Evolutionary conservation across 2,329 filamentous ascomycete genomes (phyloP).

Genomic region (Bretziella fagacearum): DNA sequence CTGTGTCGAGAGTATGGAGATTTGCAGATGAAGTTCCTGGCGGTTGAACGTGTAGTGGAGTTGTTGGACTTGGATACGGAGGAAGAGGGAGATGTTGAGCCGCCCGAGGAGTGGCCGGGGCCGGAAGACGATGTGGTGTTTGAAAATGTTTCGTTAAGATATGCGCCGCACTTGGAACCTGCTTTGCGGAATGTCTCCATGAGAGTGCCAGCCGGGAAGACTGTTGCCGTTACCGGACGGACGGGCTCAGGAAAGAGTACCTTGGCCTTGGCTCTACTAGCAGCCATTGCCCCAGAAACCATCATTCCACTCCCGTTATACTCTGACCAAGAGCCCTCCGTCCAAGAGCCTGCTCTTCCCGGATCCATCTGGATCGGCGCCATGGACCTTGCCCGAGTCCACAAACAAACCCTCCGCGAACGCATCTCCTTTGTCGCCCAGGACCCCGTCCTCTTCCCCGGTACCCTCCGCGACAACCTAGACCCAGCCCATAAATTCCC

Average conservation of each 20-base stretch:
- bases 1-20: constrained; percentile 69
- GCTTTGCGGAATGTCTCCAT: constrained; percentile 54
- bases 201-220: constrained; percentile 48
- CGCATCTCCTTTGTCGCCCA: constrained; percentile 47
- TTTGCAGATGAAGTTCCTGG: constrained; percentile 83
- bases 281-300: constrained; percentile 31
- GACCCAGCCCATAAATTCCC: constrained; percentile 47
- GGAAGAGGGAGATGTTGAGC: constrained; percentile 44
- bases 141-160: constrained; percentile 59
- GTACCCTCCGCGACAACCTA: constrained; percentile 44
- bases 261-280: constrained; percentile 40
- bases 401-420: constrained; percentile 38
- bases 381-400: constrained; percentile 34
- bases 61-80: constrained; percentile 67
- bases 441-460: constrained; percentile 44
- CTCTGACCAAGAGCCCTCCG: constrained; percentile 7
- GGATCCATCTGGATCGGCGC: constrained; percentile 38
- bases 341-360: constrained; percentile 15
- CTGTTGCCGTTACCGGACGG: constrained; percentile 55
- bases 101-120: constrained; percentile 61
- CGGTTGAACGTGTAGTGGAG: constrained; percentile 72
- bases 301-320: neutral
- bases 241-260: constrained; percentile 84
- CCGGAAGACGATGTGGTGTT: constrained; percentile 58
- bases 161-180: constrained; percentile 60